Percentiles rank a stretch among this genome's conserved stretches.
phyloP scores from a whole-genome alignment of 306 rosid genomes.

The Boehmeria nivea region DNA sequence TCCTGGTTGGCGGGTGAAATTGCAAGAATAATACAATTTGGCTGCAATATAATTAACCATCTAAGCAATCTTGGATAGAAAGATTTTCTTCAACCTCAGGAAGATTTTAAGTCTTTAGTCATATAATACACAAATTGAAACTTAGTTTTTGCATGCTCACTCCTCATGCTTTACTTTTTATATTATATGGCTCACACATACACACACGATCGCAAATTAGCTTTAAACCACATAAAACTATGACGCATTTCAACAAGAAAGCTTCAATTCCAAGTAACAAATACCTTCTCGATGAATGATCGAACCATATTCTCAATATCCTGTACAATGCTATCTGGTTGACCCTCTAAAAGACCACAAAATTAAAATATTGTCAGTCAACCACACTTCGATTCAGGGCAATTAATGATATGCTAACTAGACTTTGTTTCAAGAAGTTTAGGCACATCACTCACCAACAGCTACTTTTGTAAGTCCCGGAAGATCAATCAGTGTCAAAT shows the following conservation, averaged over 20 bases:
- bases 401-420: not conserved
- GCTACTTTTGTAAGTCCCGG: slow-evolving; percentile 51
- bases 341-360: slow-evolving; percentile 34
- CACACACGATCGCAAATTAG: not conserved
- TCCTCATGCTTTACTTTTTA: not conserved
- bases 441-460: slow-evolving; percentile 27
- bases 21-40: slow-evolving; percentile 44
- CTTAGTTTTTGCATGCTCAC: not conserved
- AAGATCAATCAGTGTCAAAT: slow-evolving; percentile 41
- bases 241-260: not conserved
- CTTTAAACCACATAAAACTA: not conserved
- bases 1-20: slow-evolving; percentile 46
- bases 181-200: not conserved
- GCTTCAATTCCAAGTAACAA: not conserved
- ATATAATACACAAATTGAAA: too few relatives aligned
- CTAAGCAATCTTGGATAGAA: too few relatives aligned
- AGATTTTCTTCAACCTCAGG: not conserved
- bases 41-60: slow-evolving; percentile 26
- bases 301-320: slow-evolving; percentile 44
- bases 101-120: not conserved
- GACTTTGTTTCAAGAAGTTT: not conserved
- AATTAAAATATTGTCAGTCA: not conserved
- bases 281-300: slow-evolving; percentile 42
- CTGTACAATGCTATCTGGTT: slow-evolving; percentile 34
- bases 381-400: not conserved